Evolutionary conservation across 306 rosid species (phyloP).

Genomic region (Canavalia gladiata): DNA sequence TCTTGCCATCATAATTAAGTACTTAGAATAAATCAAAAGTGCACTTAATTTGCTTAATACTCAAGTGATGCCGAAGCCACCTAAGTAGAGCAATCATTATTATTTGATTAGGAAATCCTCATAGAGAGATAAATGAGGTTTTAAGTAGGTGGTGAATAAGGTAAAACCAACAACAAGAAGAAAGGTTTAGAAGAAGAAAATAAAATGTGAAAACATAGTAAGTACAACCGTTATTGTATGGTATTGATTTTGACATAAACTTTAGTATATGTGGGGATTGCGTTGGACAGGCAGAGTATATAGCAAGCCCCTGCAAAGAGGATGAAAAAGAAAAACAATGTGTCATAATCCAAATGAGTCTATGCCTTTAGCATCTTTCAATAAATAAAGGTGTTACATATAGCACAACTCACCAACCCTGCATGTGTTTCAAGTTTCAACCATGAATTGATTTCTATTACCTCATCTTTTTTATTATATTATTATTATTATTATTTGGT

Average conservation of each 20-base stretch:
- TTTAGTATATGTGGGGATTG: constrained; percentile 1
- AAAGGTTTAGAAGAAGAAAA: background rate
- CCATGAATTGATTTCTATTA: constrained; percentile 58
- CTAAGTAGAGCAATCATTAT: background rate
- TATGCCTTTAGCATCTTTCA: constrained; percentile 58
- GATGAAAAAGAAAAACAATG: constrained; percentile 32
- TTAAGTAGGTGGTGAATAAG: background rate
- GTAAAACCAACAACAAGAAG: background rate
- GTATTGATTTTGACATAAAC: constrained; percentile 17
- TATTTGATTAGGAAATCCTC: background rate
- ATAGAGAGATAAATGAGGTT: background rate
- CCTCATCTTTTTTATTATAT: too few species aligned
- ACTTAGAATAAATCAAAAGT: background rate
- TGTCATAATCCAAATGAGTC: constrained; percentile 51
- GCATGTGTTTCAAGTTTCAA: constrained; percentile 31
- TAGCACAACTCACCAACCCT: constrained; percentile 44
- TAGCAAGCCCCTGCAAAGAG: constrained; percentile 12
- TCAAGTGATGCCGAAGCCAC: background rate
- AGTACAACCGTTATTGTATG: background rate
- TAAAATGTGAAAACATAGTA: background rate
- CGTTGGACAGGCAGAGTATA: background rate
- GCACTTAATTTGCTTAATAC: constrained; percentile 16
- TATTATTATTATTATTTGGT: constrained; percentile 17
- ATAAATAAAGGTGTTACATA: constrained; percentile 55
- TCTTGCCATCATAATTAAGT: constrained; percentile 5